Conservation (phyloP, 2,329 filamentous ascomycete species). For the Phoma sp. region DNA sequence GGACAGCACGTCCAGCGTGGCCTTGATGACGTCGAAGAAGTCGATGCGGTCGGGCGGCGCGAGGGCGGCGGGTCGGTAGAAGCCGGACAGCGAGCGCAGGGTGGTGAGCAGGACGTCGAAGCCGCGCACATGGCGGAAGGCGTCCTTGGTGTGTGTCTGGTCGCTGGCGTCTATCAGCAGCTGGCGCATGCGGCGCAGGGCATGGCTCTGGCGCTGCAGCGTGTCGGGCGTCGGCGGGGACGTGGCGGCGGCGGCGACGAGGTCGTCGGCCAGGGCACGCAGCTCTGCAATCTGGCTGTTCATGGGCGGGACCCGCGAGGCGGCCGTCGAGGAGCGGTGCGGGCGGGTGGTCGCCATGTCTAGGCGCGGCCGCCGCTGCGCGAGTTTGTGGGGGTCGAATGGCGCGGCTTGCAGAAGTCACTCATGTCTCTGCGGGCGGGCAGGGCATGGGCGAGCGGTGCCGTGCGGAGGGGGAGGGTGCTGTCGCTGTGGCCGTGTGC, state of each 20-base stretch:
- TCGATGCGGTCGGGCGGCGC: constrained; percentile 68
- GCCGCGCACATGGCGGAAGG: constrained; percentile 81
- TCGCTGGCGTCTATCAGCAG: constrained; percentile 62
- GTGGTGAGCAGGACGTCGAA: constrained; percentile 77
- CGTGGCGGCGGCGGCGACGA: constrained; percentile 41
- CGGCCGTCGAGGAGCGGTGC: constrained; percentile 49
- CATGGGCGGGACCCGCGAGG: constrained; percentile 55
- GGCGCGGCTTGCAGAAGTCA: constrained; percentile 29
- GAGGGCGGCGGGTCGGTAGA: constrained; percentile 73
- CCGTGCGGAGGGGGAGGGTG: constrained; percentile 2
- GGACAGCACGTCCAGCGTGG: constrained; percentile 75
- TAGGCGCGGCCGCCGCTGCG: constrained; percentile 39
- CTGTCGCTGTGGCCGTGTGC: neutral
- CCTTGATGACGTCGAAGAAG: constrained; percentile 74
- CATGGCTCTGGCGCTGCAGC: constrained; percentile 54
- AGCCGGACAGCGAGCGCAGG: constrained; percentile 74
- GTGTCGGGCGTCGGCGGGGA: constrained; percentile 37
- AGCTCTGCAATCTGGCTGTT: constrained; percentile 59
- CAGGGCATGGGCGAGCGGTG: constrained; percentile 15
- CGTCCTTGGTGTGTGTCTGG: constrained; percentile 70
- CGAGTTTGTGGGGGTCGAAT: constrained; percentile 28
- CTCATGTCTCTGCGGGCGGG: constrained; percentile 38
- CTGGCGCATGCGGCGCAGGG: constrained; percentile 72
- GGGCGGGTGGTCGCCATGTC: constrained; percentile 47
- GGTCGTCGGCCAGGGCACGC: constrained; percentile 46